Evolutionary conservation across 768 basidiomycete genomes (phyloP).

Genomic region (Lactifluus piperatus): DNA sequence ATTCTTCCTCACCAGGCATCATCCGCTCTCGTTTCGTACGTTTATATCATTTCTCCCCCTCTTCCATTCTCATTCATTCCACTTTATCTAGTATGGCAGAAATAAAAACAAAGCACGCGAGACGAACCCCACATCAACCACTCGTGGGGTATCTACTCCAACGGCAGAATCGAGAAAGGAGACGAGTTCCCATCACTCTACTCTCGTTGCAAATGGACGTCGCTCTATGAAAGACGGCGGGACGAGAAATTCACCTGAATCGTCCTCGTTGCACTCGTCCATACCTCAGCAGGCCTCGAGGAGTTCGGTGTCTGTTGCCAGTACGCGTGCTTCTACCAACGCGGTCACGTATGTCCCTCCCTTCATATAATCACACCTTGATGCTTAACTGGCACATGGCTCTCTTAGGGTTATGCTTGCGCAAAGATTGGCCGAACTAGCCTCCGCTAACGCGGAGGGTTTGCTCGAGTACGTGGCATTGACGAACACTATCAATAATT

Average conservation of each 20-base stretch:
- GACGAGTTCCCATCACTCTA: conserved; percentile 17
- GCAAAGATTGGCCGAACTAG: conserved; percentile 73
- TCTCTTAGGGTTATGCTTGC: conserved; percentile 59
- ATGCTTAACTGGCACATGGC: conserved; percentile 14
- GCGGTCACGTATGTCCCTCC: conserved; percentile 18
- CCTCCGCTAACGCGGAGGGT: conserved; percentile 71
- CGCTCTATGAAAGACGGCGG: neutral
- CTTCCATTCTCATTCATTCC: conserved; percentile 7
- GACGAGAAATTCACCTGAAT: conserved; percentile 17
- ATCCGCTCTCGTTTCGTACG: conserved; percentile 35
- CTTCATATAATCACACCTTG: conserved; percentile 8
- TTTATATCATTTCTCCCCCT: conserved; percentile 8
- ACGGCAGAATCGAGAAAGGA: conserved; percentile 1
- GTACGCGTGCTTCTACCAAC: conserved; percentile 16
- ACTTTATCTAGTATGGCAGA: conserved; percentile 27
- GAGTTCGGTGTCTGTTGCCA: neutral
- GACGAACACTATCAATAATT: neutral
- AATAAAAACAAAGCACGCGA: conserved; percentile 27
- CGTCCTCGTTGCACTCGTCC: conserved; percentile 13
- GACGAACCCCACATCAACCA: conserved; percentile 9
- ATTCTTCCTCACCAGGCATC: conserved; percentile 21
- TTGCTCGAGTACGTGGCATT: conserved; percentile 52
- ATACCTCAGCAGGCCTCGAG: neutral
- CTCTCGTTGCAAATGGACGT: neutral
- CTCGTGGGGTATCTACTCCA: conserved; percentile 13